A percentile compares a stretch with the other conserved stretches of the same genome.
Conservation (phyloP, 768 basidiomycete species). For the Suillus fuscotomentosus region DNA sequence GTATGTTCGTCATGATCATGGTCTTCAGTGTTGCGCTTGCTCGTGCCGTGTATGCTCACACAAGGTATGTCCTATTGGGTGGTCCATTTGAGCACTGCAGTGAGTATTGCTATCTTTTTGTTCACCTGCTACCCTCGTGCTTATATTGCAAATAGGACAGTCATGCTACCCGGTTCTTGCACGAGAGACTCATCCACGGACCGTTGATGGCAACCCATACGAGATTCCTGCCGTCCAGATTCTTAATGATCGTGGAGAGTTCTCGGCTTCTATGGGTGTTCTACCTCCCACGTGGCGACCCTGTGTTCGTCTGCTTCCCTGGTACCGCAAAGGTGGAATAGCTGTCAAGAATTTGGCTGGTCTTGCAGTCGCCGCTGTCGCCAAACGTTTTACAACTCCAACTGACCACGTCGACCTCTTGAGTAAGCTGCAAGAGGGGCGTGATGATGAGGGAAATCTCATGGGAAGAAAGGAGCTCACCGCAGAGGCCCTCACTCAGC, state of each 20-base stretch:
- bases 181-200: no score
- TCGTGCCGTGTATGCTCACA: no score
- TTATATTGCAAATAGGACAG: no score
- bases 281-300: conserved; percentile 74
- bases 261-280: conserved; percentile 79
- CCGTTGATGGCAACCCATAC: no score
- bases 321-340: conserved; percentile 66
- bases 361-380: conserved; percentile 77
- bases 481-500: conserved; percentile 81
- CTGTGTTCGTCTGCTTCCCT: conserved; percentile 63
- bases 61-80: no score
- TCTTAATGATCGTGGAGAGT: conserved; percentile 86
- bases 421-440: conserved; percentile 74
- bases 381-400: conserved; percentile 64
- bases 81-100: no score
- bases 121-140: no score
- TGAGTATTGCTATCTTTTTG: no score
- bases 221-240: conserved; percentile 85
- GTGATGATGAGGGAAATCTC: conserved; percentile 74
- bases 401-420: conserved; percentile 79
- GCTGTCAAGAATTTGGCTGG: conserved; percentile 76
- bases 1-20: no score
- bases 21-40: no score
- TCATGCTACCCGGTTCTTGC: no score
- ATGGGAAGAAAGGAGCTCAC: conserved; percentile 85